phyloP scores from a whole-genome alignment of 441 rosid genomes.

The Dalechampia spathulata region DNA sequence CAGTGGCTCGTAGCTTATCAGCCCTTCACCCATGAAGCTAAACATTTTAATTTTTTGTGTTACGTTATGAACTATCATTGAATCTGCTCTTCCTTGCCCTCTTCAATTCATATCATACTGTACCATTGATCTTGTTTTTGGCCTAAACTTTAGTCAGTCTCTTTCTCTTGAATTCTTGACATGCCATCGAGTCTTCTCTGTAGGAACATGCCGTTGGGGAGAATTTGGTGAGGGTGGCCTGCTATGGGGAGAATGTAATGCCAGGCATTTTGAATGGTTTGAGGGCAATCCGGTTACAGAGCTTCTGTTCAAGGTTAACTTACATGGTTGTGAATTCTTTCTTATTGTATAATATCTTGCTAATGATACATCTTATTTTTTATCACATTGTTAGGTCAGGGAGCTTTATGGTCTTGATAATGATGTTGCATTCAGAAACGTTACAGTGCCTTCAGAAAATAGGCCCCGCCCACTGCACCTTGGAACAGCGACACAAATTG shows the following conservation, averaged over 20 bases:
- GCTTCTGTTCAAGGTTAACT: conserved; percentile 54
- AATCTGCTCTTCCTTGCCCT: neutral
- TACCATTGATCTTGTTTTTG: neutral
- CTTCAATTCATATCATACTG: neutral
- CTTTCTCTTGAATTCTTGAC: neutral
- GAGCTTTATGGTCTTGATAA: conserved; percentile 91
- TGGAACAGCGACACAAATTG: conserved; percentile 96
- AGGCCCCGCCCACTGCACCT: conserved; percentile 86
- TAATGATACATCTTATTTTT: neutral
- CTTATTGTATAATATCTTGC: conserved; percentile 8
- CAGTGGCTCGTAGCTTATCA: conserved; percentile 1
- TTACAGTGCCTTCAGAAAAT: conserved; percentile 61
- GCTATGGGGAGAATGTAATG: conserved; percentile 91
- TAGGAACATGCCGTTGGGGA: conserved; percentile 95
- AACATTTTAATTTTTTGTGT: neutral
- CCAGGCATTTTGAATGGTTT: conserved; percentile 88
- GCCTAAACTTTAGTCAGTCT: neutral
- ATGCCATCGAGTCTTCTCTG: conserved; percentile 2
- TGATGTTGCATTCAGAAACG: conserved; percentile 66
- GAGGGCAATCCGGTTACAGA: conserved; percentile 66
- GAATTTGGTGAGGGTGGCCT: conserved; percentile 96
- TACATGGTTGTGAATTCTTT: neutral
- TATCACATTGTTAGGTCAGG: conserved; percentile 48
- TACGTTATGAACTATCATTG: neutral
- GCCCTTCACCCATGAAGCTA: neutral